Evolutionary conservation across 768 basidiomycete species (phyloP).

Genomic region (Mycena galericulata): DNA sequence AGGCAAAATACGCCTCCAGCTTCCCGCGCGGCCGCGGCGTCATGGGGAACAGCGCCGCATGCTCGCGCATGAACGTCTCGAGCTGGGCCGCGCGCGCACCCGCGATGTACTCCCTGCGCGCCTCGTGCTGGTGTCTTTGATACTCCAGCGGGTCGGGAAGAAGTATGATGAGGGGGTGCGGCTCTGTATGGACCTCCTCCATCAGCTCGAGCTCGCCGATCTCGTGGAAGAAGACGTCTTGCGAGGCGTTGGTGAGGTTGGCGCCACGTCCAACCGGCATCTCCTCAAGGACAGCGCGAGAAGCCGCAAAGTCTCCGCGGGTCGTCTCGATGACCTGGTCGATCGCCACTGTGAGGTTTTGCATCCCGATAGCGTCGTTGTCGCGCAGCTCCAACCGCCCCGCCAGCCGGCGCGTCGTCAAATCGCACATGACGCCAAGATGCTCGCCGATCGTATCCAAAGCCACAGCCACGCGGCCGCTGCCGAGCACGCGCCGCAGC

Average conservation of each 20-base stretch:
- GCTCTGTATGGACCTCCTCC: slow-evolving; percentile 21
- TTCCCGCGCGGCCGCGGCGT: slow-evolving; percentile 17
- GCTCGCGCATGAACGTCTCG: slow-evolving; percentile 22
- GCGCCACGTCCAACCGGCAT: too few species aligned
- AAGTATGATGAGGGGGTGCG: not conserved
- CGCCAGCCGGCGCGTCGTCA: too few species aligned
- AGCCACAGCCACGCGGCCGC: too few species aligned
- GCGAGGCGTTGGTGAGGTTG: too few species aligned
- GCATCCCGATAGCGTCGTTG: too few species aligned
- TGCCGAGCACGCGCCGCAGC: too few species aligned
- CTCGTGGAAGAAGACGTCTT: slow-evolving; percentile 23
- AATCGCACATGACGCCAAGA: too few species aligned
- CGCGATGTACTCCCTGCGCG: slow-evolving; percentile 3
- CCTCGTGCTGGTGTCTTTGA: slow-evolving; percentile 2
- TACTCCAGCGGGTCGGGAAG: not conserved
- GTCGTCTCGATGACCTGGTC: slow-evolving; percentile 25
- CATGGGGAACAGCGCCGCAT: slow-evolving; percentile 21
- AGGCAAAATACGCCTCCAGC: slow-evolving; percentile 17
- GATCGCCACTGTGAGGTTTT: slow-evolving; percentile 18
- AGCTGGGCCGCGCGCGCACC: slow-evolving; percentile 9
- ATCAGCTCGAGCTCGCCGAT: slow-evolving; percentile 27
- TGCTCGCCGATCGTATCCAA: too few species aligned
- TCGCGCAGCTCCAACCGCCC: too few species aligned
- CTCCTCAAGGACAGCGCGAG: too few species aligned
- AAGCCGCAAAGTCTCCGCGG: not conserved